phyloP scores from a whole-genome alignment of 2,329 filamentous ascomycete genomes.

The Dothistroma septosporum region DNA sequence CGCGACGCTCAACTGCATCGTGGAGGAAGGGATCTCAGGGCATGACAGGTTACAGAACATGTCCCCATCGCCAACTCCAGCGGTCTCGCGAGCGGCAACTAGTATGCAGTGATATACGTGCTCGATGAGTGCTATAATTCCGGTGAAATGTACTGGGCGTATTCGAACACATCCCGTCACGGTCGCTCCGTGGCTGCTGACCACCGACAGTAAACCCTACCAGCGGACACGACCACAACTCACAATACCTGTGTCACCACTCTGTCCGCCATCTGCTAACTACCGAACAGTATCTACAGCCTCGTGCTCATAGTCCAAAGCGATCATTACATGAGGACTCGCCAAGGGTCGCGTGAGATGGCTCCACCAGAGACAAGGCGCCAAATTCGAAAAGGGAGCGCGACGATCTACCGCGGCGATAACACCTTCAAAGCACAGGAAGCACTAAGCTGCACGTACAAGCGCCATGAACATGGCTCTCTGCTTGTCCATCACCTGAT shows the following conservation, averaged over 20 bases:
- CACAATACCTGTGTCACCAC: not conserved
- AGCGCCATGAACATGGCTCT: not conserved
- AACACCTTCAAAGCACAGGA: not conserved
- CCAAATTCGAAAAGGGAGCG: no score
- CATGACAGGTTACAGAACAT: no score
- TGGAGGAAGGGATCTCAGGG: no score
- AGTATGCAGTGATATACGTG: no score
- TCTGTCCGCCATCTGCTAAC: not conserved
- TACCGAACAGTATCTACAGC: not conserved
- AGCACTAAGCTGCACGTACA: not conserved
- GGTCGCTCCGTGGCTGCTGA: no score
- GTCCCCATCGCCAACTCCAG: no score
- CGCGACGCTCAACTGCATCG: no score
- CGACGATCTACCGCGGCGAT: not conserved
- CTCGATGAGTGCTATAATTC: no score
- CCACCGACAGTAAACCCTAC: no score
- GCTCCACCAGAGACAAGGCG: not conserved
- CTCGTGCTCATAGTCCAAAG: not conserved
- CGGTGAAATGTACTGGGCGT: no score
- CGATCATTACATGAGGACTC: not conserved
- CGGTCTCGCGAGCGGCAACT: no score
- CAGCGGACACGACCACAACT: not conserved
- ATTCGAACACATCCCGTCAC: no score
- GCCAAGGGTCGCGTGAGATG: not conserved
- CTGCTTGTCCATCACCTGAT: not conserved